Conservation (phyloP, 2,329 filamentous ascomycete species). For the Pyrenophora seminiperda region DNA sequence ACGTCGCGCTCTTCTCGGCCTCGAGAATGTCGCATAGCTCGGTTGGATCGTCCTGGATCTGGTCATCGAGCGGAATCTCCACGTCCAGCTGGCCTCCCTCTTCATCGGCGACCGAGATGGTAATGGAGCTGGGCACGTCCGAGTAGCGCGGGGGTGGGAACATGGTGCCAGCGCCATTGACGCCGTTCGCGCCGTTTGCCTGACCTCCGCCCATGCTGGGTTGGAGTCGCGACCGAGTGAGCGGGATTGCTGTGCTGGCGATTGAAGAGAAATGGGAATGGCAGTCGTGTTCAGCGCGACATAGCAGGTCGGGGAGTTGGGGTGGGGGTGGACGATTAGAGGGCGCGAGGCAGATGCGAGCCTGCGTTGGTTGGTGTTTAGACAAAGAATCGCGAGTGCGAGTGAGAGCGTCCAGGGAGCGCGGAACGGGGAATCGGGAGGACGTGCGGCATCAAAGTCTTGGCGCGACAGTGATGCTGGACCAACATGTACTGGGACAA, state of each 20-base stretch:
- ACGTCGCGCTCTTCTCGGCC: conserved; percentile 87
- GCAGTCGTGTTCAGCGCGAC: conserved; percentile 24
- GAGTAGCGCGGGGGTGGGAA: conserved; percentile 59
- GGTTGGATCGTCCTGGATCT: conserved; percentile 85
- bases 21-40: conserved; percentile 95
- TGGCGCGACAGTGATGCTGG: conserved; percentile 14
- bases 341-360: conserved; percentile 24
- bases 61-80: conserved; percentile 87
- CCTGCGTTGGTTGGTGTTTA: conserved; percentile 21
- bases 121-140: conserved; percentile 66
- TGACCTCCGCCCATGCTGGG: conserved; percentile 58
- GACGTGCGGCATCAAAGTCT: conserved; percentile 20
- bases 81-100: conserved; percentile 73
- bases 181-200: conserved; percentile 56
- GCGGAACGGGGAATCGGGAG: conserved; percentile 20
- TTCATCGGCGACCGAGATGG: conserved; percentile 65
- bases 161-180: conserved; percentile 52
- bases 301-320: conserved; percentile 28
- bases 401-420: conserved; percentile 19
- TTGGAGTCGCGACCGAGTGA: conserved; percentile 20
- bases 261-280: background rate
- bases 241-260: conserved; percentile 5
- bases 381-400: conserved; percentile 23
- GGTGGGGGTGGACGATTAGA: conserved; percentile 1
- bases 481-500: too few relatives aligned